Evolutionary conservation across 352 stramenopile species (phyloP).

Genomic region (Pythium coloratum): DNA sequence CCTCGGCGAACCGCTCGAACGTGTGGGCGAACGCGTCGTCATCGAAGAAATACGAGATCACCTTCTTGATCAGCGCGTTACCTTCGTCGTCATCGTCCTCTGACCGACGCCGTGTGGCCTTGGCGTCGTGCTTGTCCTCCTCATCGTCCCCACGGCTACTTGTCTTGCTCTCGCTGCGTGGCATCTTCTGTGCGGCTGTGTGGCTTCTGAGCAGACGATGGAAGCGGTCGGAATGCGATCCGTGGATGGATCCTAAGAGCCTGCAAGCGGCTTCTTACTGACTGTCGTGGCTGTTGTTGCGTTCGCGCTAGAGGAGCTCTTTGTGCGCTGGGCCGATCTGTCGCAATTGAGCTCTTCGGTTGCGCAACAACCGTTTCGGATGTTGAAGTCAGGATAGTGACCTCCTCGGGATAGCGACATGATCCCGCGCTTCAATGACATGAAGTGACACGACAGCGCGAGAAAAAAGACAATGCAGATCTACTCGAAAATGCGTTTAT

Average conservation of each 20-base stretch:
- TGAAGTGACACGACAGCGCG: not conserved
- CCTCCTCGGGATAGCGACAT: not conserved
- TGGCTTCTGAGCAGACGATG: not conserved
- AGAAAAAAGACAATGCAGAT: not conserved
- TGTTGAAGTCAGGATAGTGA: slow-evolving; percentile 20
- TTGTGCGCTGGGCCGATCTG: not conserved
- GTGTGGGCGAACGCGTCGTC: slow-evolving; percentile 74
- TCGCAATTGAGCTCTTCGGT: slow-evolving; percentile 5
- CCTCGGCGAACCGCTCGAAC: slow-evolving; percentile 70
- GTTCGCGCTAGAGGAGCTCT: not conserved
- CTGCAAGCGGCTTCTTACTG: not conserved
- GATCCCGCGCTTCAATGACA: not conserved
- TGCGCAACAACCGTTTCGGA: slow-evolving; percentile 20
- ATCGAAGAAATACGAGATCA: slow-evolving; percentile 80
- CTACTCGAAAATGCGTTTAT: slow-evolving; percentile 14
- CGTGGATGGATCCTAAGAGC: not conserved
- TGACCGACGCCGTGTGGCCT: slow-evolving; percentile 6
- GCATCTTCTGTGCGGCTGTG: slow-evolving; percentile 5
- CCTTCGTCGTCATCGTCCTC: slow-evolving; percentile 7
- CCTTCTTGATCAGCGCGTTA: slow-evolving; percentile 45
- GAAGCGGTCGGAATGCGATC: not conserved
- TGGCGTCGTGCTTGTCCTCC: slow-evolving; percentile 23
- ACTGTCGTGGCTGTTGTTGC: not conserved
- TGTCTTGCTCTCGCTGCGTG: slow-evolving; percentile 27
- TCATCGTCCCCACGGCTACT: slow-evolving; percentile 24